A percentile compares a stretch with the other conserved stretches of the same genome.
Evolutionary conservation across 1,284 basidiomycete genomes (phyloP).

Genomic region (Tilletia horrida): DNA sequence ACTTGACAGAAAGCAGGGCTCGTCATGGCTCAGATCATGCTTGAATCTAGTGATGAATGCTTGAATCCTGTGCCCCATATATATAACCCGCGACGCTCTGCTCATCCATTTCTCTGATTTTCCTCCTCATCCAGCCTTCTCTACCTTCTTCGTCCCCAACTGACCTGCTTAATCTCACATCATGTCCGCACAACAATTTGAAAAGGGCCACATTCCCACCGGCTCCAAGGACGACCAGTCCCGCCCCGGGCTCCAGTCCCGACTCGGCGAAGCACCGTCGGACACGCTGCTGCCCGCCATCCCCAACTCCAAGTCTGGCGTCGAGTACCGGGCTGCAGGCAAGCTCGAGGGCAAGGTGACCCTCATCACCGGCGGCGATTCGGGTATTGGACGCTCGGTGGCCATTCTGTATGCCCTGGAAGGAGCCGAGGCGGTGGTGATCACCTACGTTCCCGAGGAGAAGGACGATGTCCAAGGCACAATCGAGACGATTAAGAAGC

Average conservation of each 20-base stretch:
- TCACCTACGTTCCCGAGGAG: slow-evolving; percentile 66
- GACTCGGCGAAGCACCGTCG: neutral
- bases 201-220: neutral
- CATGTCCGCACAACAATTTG: slow-evolving; percentile 15
- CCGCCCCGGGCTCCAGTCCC: neutral
- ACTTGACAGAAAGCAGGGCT: too few relatives aligned
- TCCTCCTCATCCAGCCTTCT: neutral
- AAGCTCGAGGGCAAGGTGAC: slow-evolving; percentile 64
- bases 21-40: too few relatives aligned
- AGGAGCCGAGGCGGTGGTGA: slow-evolving; percentile 64
- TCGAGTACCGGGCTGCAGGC: slow-evolving; percentile 60
- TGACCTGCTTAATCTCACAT: too few relatives aligned
- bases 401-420: slow-evolving; percentile 67
- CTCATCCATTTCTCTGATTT: too few relatives aligned
- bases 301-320: neutral
- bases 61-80: neutral
- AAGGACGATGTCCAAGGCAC: slow-evolving; percentile 58
- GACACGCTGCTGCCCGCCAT: slow-evolving; percentile 7
- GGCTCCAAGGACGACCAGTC: slow-evolving; percentile 2
- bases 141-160: neutral
- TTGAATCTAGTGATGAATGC: too few relatives aligned
- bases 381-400: slow-evolving; percentile 65
- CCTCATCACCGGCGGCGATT: slow-evolving; percentile 63
- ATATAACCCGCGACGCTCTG: neutral
- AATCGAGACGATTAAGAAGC: slow-evolving; percentile 24